Evolutionary conservation across 768 basidiomycete genomes (phyloP).

Genomic region (Tephrocybe sp.): DNA sequence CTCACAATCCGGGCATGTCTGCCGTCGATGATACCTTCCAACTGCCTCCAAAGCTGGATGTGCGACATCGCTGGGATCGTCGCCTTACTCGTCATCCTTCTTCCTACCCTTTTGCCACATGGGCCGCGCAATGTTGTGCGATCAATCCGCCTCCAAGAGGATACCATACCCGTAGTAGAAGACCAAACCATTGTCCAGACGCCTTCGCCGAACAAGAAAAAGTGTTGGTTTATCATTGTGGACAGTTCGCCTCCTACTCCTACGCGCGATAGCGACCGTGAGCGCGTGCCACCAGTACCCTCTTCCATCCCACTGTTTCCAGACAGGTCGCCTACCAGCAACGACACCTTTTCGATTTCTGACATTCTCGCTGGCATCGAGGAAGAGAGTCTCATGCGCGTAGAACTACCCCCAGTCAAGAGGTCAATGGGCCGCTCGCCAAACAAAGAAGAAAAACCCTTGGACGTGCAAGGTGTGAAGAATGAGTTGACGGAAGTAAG

Average conservation of each 20-base stretch:
- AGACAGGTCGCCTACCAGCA: not conserved
- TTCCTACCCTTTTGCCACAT: not conserved
- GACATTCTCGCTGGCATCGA: not conserved
- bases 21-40: conserved; percentile 3
- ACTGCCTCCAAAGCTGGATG: not conserved
- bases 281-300: not conserved
- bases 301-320: not conserved
- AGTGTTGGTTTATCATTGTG: conserved; percentile 2
- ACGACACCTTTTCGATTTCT: conserved; percentile 5
- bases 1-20: conserved; percentile 1
- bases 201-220: conserved; percentile 7
- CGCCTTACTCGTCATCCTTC: conserved; percentile 3
- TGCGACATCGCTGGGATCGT: conserved; percentile 4
- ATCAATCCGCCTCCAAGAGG: not conserved
- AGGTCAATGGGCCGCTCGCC: no score
- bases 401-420: no score
- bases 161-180: not conserved
- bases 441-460: not conserved
- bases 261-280: not conserved
- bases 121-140: not conserved
- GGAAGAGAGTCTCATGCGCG: not conserved
- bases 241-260: conserved; percentile 1
- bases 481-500: not conserved
- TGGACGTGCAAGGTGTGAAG: not conserved
- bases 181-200: conserved; percentile 8